Base-by-base conservation (phyloP, 2,329 filamentous ascomycete species). In the Xylaria sp. region DNA sequence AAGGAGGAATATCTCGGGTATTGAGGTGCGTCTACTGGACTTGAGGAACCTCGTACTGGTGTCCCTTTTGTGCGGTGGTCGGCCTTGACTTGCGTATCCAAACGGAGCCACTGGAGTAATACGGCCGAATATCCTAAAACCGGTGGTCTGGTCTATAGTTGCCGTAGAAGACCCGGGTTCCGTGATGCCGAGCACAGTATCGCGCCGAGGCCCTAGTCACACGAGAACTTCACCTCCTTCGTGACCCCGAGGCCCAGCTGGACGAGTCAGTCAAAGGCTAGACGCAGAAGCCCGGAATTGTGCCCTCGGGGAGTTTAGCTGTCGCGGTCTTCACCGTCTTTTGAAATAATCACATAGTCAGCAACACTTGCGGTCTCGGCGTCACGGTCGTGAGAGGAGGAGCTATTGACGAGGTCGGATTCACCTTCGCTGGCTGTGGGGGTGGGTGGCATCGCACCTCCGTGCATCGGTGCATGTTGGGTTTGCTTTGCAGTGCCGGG, bases 371-470 rank as follows among this genome's bases (percentile, higher is more conserved):
- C 75, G 72, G 75, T 78, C 73, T 78, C 76, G 75, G 76, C 70
- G 71, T 73, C 73, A 74, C 70, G 72, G 70, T 75, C 72, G 74
- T 72, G 69, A 60, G 67, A 73, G 66, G 67, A 73, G 65, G 66
- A 68, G 63, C 68, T 75, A 73, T 75, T 75, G 71, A 76, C 78
- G 75, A 81, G 77, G 74, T 81, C 79, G 79, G 85, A 85, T 84
- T 88, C 85, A 88, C 86, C 86, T 87, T 89, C 87, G 82, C 86
- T 88, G 79, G 84, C 85, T 73, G 85, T 85, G 58, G 87, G 87
- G 60, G 86, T 89, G 63, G 86, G 86, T 75, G 86, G 87, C 84
- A 89, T 86, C 73, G 85, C 85, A 69, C 86, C 87, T 69, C 83
- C 81, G 71, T 86, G 86, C 66, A 85, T 84, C 70, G 81, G 81